Evolutionary conservation across 2,329 filamentous ascomycete genomes (phyloP), one percentile per base, ranked within the genome.

Genomic region (Epichloe brachyelytri): DNA sequence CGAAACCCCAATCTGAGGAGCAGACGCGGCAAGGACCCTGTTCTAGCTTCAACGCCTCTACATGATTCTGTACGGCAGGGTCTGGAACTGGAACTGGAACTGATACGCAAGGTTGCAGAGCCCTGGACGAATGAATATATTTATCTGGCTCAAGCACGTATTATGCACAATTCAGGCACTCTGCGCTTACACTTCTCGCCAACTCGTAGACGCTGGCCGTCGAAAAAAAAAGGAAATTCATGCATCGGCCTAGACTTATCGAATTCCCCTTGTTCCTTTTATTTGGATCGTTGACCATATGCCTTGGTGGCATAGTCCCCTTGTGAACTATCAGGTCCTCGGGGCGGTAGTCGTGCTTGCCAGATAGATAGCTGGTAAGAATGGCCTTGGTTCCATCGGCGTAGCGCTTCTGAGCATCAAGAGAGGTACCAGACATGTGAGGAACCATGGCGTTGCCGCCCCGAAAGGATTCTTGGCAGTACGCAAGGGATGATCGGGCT

Each of bases 401-500:
- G 67, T 95, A 95, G 59, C 89, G 82, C 74, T 88, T 84, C 79
- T 98, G 93, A 53, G 93, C 93, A 67, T 98, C 93, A 66, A 98
- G 85, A n/a, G 90, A 95, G 53, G 91, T 97, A 67, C 93, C 93
- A 12, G 89, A 95, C 88, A 97, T 95, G 82, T 97, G 93, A 52
- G 93, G 88, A 54, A 96, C 90, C 87, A 93, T 98, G 73, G 90
- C 93, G 74, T 97, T 97, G 67, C 93, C 93, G 65, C 91, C 93
- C 90, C 91, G 78, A 88, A 95, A 67, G 87, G 86, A 80, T 91
- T 93, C 80, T 90, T 85, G 68, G 88, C 91, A 68, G 84, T 86
- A 68, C 93, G 89, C 64, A 98, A 86, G 54, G 83, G 81, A 79
- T 98, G 93, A 66, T 96, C 90, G 72, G 82, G 80, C 65, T 90